A percentile compares a stretch with the other conserved stretches of the same genome.
Evolutionary conservation across 2,329 filamentous ascomycete species (phyloP).

Genomic region (Fusarium fracticaudum): DNA sequence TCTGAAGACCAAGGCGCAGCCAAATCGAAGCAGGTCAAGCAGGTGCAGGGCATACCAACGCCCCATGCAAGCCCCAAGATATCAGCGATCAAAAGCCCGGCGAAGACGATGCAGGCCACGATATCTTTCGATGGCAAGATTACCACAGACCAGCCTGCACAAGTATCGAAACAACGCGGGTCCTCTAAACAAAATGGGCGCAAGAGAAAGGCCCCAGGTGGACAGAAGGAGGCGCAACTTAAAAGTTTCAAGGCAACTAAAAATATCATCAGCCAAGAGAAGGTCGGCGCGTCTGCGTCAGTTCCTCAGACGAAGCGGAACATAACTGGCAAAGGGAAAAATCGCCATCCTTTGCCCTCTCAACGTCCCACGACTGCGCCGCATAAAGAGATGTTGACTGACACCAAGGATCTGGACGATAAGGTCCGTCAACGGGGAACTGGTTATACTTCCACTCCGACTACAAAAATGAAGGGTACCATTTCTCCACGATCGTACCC

Average conservation of each 20-base stretch:
- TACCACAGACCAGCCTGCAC: constrained; percentile 22
- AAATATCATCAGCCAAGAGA: constrained; percentile 23
- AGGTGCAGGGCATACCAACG: constrained; percentile 63
- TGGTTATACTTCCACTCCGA: constrained; percentile 34
- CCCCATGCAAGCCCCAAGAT: constrained; percentile 66
- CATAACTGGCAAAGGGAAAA: neutral
- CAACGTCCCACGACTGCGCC: constrained; percentile 34
- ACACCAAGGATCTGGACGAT: neutral
- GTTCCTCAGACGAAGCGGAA: neutral
- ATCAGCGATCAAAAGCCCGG: constrained; percentile 51
- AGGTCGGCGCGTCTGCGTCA: constrained; percentile 31
- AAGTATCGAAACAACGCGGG: constrained; percentile 45
- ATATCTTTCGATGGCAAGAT: constrained; percentile 54
- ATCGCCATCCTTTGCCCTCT: constrained; percentile 28
- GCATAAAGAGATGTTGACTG: neutral
- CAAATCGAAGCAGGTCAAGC: constrained; percentile 54
- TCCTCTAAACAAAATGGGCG: constrained; percentile 46
- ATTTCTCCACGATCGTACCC: constrained; percentile 57
- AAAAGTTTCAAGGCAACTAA: constrained; percentile 42
- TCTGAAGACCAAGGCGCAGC: constrained; percentile 40
- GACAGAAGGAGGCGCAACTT: constrained; percentile 55
- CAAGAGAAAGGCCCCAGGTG: constrained; percentile 49
- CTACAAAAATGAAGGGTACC: constrained; percentile 44
- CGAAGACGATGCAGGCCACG: constrained; percentile 62
- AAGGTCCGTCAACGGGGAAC: neutral